Evolutionary conservation across 2,329 filamentous ascomycete species (phyloP).

Genomic region (Alternaria hordeiaustralica): DNA sequence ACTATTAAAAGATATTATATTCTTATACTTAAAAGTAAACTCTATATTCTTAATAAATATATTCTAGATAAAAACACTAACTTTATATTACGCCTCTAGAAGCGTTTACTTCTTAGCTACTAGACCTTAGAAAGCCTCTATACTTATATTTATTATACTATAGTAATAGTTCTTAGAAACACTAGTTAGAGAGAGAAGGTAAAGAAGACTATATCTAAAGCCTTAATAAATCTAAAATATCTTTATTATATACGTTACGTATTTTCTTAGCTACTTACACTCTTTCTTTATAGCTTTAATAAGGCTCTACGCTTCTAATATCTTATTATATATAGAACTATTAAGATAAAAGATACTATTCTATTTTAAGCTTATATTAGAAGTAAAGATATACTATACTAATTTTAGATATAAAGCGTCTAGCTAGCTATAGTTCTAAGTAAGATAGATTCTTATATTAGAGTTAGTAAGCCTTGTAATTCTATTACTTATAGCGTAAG

Average conservation of each 20-base stretch:
- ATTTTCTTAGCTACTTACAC: neutral
- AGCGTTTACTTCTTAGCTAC: neutral
- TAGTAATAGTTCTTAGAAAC: neutral
- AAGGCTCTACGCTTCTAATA: neutral
- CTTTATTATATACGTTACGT: neutral
- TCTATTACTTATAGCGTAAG: neutral
- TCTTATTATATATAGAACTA: neutral
- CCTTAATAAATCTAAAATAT: neutral
- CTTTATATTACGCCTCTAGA: neutral
- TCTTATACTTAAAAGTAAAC: conserved; percentile 2
- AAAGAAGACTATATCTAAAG: conserved; percentile 1
- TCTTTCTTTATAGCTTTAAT: neutral
- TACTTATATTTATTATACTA: neutral
- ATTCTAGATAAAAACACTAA: neutral
- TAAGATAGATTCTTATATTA: conserved; percentile 4
- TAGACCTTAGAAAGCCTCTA: neutral
- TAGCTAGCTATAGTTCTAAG: neutral
- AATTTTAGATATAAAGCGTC: neutral
- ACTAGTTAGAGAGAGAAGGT: neutral
- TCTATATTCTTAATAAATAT: neutral
- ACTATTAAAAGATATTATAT: neutral
- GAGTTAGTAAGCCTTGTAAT: conserved; percentile 1
- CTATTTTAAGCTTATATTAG: neutral
- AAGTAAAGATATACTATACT: conserved; percentile 2
- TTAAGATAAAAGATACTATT: conserved; percentile 1